Conservation (phyloP, 331 rosid genomes). For the Stylosanthes scabra region DNA sequence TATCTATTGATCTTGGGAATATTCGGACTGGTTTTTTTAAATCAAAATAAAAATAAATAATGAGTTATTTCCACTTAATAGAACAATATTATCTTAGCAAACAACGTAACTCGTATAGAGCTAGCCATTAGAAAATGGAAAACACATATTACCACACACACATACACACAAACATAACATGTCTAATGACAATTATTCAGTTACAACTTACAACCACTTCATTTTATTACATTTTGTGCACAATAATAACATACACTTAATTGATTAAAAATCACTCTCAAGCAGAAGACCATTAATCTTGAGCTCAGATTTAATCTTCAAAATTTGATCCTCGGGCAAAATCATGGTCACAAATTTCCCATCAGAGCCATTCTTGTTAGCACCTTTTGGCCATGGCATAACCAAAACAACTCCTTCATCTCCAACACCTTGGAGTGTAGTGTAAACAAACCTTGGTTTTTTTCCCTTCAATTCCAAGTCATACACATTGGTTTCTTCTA, state of each 20-base stretch:
- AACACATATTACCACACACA: not conserved
- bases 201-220: not conserved
- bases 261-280: conserved; percentile 29
- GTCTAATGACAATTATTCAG: not conserved
- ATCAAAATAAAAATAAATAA: not conserved
- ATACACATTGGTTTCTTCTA: conserved; percentile 60
- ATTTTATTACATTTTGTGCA: not conserved
- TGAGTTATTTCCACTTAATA: not conserved
- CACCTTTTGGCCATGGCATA: conserved; percentile 51
- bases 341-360: conserved; percentile 71
- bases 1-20: too few species aligned
- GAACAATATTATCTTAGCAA: not conserved
- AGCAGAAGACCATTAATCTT: conserved; percentile 48
- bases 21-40: too few species aligned
- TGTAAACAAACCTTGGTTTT: conserved; percentile 58
- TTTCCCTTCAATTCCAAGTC: conserved; percentile 52
- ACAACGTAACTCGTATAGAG: not conserved
- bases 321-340: conserved; percentile 63
- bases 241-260: not conserved
- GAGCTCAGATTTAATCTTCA: conserved; percentile 61
- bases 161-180: not conserved
- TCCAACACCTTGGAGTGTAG: conserved; percentile 72
- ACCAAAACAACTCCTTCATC: conserved; percentile 79
- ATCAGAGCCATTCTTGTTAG: conserved; percentile 26
- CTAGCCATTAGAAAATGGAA: not conserved